These are phyloP conservation scores for Daldinia sp. DNA, from an alignment of 2,329 filamentous ascomycete species.

Conservation along the genomic window DNA sequence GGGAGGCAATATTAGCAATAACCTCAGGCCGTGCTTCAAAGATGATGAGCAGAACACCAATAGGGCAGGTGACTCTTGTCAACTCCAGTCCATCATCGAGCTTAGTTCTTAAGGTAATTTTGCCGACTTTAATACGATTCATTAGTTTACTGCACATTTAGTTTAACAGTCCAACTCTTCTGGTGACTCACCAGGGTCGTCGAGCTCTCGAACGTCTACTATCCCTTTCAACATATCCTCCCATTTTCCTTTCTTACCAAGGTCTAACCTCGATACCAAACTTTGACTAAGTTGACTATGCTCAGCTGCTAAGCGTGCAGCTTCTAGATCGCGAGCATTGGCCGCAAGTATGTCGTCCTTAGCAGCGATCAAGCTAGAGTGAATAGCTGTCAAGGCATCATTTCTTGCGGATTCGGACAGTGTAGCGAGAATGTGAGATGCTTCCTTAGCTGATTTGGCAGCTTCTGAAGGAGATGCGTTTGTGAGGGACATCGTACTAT, in stretches of 20 bases:
- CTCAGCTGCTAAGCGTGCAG: slow-evolving; percentile 78
- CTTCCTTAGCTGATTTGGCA: slow-evolving; percentile 80
- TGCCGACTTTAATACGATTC: slow-evolving; percentile 69
- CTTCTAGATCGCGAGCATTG: slow-evolving; percentile 84
- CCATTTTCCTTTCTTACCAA: slow-evolving; percentile 89
- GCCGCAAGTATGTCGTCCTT: slow-evolving; percentile 85
- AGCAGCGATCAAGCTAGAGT: slow-evolving; percentile 77
- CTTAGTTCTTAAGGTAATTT: slow-evolving; percentile 83
- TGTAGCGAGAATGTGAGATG: slow-evolving; percentile 85
- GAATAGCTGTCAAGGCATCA: slow-evolving; percentile 84
- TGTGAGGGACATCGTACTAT: slow-evolving; percentile 81
- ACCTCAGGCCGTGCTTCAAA: slow-evolving; percentile 98
- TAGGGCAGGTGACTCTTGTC: slow-evolving; percentile 91
- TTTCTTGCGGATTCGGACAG: slow-evolving; percentile 83
- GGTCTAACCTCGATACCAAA: slow-evolving; percentile 87
- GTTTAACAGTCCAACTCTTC: neutral
- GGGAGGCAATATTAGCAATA: slow-evolving; percentile 95
- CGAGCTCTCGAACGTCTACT: slow-evolving; percentile 83
- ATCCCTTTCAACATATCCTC: slow-evolving; percentile 98
- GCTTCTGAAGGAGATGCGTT: slow-evolving; percentile 83
- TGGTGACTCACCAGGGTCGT: slow-evolving; percentile 80
- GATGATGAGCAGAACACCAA: slow-evolving; percentile 97
- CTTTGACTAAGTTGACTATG: slow-evolving; percentile 83
- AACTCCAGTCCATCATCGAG: slow-evolving; percentile 88
- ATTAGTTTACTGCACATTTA: slow-evolving; percentile 15